phyloP scores from a whole-genome alignment of 2,329 filamentous ascomycete genomes.

The Ascomycota sp. region DNA sequence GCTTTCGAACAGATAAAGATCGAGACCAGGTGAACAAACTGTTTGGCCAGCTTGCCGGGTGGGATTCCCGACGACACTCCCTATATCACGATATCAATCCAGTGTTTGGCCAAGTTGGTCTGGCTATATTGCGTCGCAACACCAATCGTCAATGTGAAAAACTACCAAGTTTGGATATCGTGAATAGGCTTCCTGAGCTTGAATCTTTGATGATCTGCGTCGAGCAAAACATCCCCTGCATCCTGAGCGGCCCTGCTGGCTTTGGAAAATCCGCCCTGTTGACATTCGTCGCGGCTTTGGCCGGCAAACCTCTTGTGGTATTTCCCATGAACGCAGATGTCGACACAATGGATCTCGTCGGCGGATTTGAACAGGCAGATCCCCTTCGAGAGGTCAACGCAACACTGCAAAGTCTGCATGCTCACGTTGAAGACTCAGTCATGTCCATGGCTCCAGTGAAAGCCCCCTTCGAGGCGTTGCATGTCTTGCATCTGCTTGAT shows the following conservation, averaged over 20 bases:
- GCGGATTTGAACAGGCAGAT: constrained; percentile 89
- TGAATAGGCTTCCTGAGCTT: constrained; percentile 43
- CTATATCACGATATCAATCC: constrained; percentile 50
- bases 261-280: constrained; percentile 70
- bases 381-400: constrained; percentile 47
- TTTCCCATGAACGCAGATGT: constrained; percentile 87
- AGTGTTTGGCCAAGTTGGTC: constrained; percentile 51
- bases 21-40: constrained; percentile 39
- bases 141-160: constrained; percentile 25
- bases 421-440: constrained; percentile 27
- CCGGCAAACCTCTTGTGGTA: constrained; percentile 54
- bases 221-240: constrained; percentile 68
- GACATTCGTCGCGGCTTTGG: constrained; percentile 54
- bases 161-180: constrained; percentile 26
- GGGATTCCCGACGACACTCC: constrained; percentile 30
- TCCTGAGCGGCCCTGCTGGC: constrained; percentile 67
- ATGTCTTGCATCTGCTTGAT: constrained; percentile 28
- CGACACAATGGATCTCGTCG: constrained; percentile 90
- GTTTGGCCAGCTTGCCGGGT: constrained; percentile 41
- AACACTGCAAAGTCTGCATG: constrained; percentile 24
- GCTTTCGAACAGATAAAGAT: constrained; percentile 57
- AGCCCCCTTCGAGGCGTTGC: constrained; percentile 23
- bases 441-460: constrained; percentile 24
- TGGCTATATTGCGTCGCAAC: constrained; percentile 46
- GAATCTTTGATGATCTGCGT: constrained; percentile 78